Evolutionary conservation across 495 filamentous ascomycete genomes (phyloP).

Genomic region (Hyaloscypha finlandica): DNA sequence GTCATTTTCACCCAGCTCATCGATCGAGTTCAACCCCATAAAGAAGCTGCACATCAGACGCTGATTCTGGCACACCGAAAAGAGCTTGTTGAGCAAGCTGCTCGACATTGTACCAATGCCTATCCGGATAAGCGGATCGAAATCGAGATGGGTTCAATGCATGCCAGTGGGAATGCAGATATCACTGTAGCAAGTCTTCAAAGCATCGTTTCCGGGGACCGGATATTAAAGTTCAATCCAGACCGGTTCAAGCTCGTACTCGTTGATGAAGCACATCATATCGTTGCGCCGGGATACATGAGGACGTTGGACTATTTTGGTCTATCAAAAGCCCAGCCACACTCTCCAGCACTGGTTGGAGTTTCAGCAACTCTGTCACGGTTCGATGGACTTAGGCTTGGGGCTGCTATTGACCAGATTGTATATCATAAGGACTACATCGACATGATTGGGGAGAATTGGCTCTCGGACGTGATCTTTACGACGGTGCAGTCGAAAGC

Average conservation of each 20-base stretch:
- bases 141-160: slow-evolving; percentile 81
- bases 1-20: slow-evolving; percentile 98
- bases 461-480: slow-evolving; percentile 83
- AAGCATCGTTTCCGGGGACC: slow-evolving; percentile 72
- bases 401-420: slow-evolving; percentile 89
- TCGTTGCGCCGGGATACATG: slow-evolving; percentile 80
- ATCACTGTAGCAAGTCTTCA: slow-evolving; percentile 93
- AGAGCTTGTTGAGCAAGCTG: slow-evolving; percentile 96
- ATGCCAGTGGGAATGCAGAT: slow-evolving; percentile 77
- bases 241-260: slow-evolving; percentile 82
- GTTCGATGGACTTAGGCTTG: slow-evolving; percentile 84
- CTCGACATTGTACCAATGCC: slow-evolving; percentile 72
- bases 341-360: slow-evolving; percentile 76
- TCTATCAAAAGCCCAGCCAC: slow-evolving; percentile 51
- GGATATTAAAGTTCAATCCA: slow-evolving; percentile 81
- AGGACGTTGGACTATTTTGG: slow-evolving; percentile 73
- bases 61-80: slow-evolving; percentile 90
- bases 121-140: slow-evolving; percentile 82
- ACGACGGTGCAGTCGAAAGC: slow-evolving; percentile 85
- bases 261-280: slow-evolving; percentile 98
- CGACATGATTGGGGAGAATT: slow-evolving; percentile 91
- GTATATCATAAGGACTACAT: slow-evolving; percentile 98
- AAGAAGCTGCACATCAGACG: slow-evolving; percentile 65
- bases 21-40: slow-evolving; percentile 64
- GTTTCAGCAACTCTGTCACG: slow-evolving; percentile 93